phyloP scores from a whole-genome alignment of 73 alveolate genomes.

The Uronychia setigera region DNA sequence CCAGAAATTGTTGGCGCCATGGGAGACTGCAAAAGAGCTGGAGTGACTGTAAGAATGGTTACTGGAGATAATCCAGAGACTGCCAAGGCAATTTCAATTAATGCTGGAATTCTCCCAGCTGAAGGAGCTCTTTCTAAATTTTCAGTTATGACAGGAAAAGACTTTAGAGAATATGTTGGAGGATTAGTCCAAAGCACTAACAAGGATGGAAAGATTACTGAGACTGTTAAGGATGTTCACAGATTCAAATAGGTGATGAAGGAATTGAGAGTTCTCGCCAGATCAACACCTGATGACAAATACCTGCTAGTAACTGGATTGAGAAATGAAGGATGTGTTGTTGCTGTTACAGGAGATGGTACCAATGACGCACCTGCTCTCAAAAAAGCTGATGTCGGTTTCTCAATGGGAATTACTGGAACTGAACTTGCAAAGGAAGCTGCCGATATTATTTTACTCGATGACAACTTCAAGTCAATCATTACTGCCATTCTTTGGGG shows the following conservation, averaged over 20 bases:
- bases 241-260: slow-evolving; percentile 86
- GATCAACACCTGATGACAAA: slow-evolving; percentile 70
- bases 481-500: slow-evolving; percentile 97
- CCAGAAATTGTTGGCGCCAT: slow-evolving; percentile 90
- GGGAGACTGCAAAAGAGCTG: slow-evolving; percentile 86
- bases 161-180: slow-evolving; percentile 85
- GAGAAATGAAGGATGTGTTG: slow-evolving; percentile 53
- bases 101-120: slow-evolving; percentile 51
- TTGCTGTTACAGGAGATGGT: slow-evolving; percentile 98
- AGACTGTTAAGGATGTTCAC: slow-evolving; percentile 53
- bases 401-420: slow-evolving; percentile 97
- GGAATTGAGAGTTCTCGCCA: slow-evolving; percentile 74
- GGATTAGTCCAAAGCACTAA: slow-evolving; percentile 69
- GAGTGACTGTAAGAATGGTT: slow-evolving; percentile 95
- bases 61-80: slow-evolving; percentile 94
- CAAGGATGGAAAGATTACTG: slow-evolving; percentile 46
- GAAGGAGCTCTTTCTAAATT: slow-evolving; percentile 31
- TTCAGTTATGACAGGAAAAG: slow-evolving; percentile 89
- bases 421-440: slow-evolving; percentile 99
- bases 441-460: slow-evolving; percentile 95
- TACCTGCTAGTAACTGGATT: slow-evolving; percentile 63
- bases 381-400: slow-evolving; percentile 93
- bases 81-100: slow-evolving; percentile 81
- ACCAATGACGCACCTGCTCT: slow-evolving; percentile 97
- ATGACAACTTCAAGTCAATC: slow-evolving; percentile 94